These are phyloP conservation scores for Sugiyamaella boreocaroliniensis DNA, from an alignment of 805 yeast species.

Conservation along the genomic window DNA sequence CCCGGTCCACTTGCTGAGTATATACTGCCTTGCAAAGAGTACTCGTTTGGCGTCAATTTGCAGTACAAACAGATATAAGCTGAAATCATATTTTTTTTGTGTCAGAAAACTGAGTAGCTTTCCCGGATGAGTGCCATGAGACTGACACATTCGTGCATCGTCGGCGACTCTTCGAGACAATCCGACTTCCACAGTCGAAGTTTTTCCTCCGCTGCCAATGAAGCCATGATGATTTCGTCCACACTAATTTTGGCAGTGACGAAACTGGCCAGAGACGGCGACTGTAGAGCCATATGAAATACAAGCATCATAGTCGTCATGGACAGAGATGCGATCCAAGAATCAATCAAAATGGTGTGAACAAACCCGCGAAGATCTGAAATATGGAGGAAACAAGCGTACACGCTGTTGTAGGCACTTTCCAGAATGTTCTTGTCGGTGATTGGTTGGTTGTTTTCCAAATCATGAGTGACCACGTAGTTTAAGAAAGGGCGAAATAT, in stretches of 20 bases:
- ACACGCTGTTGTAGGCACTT: slow-evolving; percentile 8
- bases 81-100: not conserved
- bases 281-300: slow-evolving; percentile 10
- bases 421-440: slow-evolving; percentile 5
- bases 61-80: not conserved
- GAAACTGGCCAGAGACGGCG: slow-evolving; percentile 5
- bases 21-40: slow-evolving; percentile 3
- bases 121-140: slow-evolving; percentile 5
- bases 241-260: slow-evolving; percentile 7
- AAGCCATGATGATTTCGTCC: slow-evolving; percentile 1
- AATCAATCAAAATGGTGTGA: slow-evolving; percentile 16
- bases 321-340: slow-evolving; percentile 17
- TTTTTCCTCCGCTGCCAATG: slow-evolving; percentile 3
- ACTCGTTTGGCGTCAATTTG: not conserved
- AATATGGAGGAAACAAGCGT: slow-evolving; percentile 15
- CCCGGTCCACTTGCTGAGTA: slow-evolving; percentile 23
- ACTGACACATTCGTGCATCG: slow-evolving; percentile 5
- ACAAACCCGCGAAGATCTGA: slow-evolving; percentile 10
- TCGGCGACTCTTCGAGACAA: slow-evolving; percentile 5
- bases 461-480: slow-evolving; percentile 11
- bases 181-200: slow-evolving; percentile 3
- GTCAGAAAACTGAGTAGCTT: not conserved
- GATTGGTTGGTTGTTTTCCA: slow-evolving; percentile 2
- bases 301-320: slow-evolving; percentile 13
- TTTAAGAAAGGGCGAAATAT: slow-evolving; percentile 15